Evolutionary conservation across 2,329 filamentous ascomycete genomes (phyloP), one percentile per base, ranked within the genome.

Genomic region (Nothopassalora personata): DNA sequence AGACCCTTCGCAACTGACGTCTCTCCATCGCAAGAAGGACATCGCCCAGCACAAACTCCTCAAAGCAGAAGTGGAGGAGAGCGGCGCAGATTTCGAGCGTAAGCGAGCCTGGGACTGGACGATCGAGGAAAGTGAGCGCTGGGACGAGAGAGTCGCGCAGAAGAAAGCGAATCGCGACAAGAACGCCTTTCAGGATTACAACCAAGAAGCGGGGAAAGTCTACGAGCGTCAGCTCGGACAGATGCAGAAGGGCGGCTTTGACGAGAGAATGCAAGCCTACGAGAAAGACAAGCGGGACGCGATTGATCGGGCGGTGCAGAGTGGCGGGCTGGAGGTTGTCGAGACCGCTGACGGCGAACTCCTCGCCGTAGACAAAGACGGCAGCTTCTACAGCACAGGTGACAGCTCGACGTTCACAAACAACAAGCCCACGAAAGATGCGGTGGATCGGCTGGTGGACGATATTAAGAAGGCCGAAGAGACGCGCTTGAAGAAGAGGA

Each of bases 71-170:
- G 87, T 91, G 1, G 90, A 92, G 73, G 90, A 90, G 18, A 80
- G 82, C 0, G 91, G 91, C 34, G 91, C 90, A 57, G 94, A 97
- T 74, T 99, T 97, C 71, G 94, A 99, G 80, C 89, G 94, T 66
- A 97, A 97, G 77, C 87, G 94, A 45, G 94, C 94, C 1, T 99
- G 94, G 94, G 94, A 97, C 77, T 99, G 94, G 90, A 99, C 94
- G 0, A 80, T 93, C 6, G 94, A 99, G 64, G 94, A 99, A 77
- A 89, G 86, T 67, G 94, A 97, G 77, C 85, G 83, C 66, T 99
- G 94, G 94, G 94, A 99, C 75, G 88, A 87, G 77, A 87, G 92
- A 33, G 79, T 95, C 73, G 89, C 88, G 70, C 96, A 96, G 81
- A 95, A 91, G 78, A 84, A 85, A 59, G 83, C 84, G 18, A 88